Conservation (phyloP, 2,329 filamentous ascomycete species). For the Pseudogymnoascus sp. region DNA sequence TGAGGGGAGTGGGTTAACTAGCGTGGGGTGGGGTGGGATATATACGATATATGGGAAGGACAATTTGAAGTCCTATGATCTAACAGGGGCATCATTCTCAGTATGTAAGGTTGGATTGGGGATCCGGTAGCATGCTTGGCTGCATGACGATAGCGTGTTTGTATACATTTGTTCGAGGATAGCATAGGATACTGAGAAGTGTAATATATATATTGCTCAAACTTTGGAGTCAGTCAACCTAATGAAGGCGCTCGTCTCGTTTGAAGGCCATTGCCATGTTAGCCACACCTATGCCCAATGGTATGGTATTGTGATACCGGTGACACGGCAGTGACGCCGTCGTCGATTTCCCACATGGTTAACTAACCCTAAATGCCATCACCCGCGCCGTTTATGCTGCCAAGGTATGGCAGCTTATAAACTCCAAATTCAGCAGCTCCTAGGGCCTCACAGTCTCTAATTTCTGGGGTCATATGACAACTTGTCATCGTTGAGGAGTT, state of each 20-base stretch:
- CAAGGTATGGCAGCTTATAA: background rate
- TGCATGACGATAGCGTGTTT: background rate
- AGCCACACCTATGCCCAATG: background rate
- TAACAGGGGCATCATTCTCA: background rate
- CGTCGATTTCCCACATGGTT: background rate
- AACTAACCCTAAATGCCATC: background rate
- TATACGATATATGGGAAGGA: background rate
- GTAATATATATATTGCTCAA: slow-evolving; percentile 9
- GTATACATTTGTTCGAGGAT: background rate
- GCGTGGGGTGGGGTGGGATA: background rate
- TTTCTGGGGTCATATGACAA: background rate
- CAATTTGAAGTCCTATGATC: background rate
- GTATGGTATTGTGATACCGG: background rate
- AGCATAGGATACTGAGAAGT: background rate
- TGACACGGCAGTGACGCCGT: background rate
- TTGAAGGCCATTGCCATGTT: no score
- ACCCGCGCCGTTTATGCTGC: background rate
- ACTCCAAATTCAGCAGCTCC: background rate
- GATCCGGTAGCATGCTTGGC: background rate
- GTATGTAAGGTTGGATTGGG: background rate
- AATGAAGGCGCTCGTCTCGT: no score
- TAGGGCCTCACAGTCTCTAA: background rate
- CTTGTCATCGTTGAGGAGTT: background rate
- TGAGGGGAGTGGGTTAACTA: background rate
- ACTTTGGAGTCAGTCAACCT: no score